These are phyloP conservation scores for Kodamaea plutei DNA, from an alignment of 1,139 yeast species.

Conservation along the genomic window DNA sequence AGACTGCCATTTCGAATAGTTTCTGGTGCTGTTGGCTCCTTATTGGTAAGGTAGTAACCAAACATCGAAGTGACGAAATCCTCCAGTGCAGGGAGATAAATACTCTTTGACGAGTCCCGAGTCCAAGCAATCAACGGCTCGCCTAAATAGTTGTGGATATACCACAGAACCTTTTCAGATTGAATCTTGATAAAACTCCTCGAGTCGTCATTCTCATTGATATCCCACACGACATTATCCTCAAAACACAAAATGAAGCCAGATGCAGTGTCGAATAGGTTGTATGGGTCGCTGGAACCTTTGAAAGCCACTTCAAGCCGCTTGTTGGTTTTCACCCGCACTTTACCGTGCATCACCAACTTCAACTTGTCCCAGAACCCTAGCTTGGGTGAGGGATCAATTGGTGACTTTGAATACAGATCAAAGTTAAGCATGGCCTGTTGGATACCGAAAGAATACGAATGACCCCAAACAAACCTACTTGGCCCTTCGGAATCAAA, in stretches of 20 bases:
- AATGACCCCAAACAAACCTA: conserved; percentile 80
- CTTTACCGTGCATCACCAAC: conserved; percentile 46
- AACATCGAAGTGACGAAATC: conserved; percentile 45
- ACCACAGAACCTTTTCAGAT: conserved; percentile 39
- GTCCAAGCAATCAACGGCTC: conserved; percentile 62
- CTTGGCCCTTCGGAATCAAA: conserved; percentile 59
- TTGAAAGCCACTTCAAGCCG: conserved; percentile 53
- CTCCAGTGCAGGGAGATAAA: conserved; percentile 43
- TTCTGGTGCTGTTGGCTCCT: conserved; percentile 12
- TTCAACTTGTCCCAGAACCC: conserved; percentile 61
- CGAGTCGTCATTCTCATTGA: conserved; percentile 40
- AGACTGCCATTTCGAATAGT: conserved; percentile 14
- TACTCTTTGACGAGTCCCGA: conserved; percentile 39
- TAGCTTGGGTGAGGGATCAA: conserved; percentile 56
- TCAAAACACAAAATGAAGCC: conserved; percentile 41
- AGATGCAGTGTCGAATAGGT: conserved; percentile 33
- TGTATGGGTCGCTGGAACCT: conserved; percentile 46
- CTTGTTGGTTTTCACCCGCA: conserved; percentile 28
- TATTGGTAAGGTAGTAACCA: conserved; percentile 46
- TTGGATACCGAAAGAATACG: conserved; percentile 80
- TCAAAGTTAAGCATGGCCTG: conserved; percentile 78
- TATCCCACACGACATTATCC: conserved; percentile 36
- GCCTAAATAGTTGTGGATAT: conserved; percentile 59
- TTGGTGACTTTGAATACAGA: conserved; percentile 75
- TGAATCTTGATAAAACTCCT: conserved; percentile 33